A percentile compares a stretch with the other conserved stretches of the same genome.
phyloP scores from a whole-genome alignment of 768 basidiomycete genomes.

The Tylopilus sp. region DNA sequence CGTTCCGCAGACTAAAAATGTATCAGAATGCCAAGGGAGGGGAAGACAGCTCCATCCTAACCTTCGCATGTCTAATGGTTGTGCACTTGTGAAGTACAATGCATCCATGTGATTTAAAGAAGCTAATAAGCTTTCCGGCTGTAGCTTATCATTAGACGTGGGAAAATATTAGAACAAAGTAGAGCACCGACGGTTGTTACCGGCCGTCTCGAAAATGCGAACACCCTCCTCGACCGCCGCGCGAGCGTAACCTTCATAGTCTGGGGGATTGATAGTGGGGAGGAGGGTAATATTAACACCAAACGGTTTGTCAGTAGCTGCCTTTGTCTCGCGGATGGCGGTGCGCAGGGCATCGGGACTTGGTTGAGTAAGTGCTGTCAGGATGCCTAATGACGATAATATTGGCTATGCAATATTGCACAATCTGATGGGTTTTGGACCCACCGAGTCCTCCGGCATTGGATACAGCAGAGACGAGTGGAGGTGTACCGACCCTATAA shows the following conservation, averaged over 20 bases:
- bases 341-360: constrained; percentile 73
- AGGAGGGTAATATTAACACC: constrained; percentile 87
- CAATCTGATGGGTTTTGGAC: constrained; percentile 4
- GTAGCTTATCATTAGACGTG: neutral
- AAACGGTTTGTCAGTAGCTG: constrained; percentile 69
- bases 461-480: constrained; percentile 72
- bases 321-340: constrained; percentile 76
- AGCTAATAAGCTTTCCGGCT: constrained; percentile 78
- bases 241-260: constrained; percentile 80
- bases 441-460: constrained; percentile 79
- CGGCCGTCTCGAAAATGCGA: constrained; percentile 90
- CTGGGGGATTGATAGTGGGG: constrained; percentile 86
- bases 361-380: constrained; percentile 89
- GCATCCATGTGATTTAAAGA: constrained; percentile 74
- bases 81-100: constrained; percentile 92
- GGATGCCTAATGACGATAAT: constrained; percentile 46
- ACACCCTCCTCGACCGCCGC: constrained; percentile 86
- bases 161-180: no score
- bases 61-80: constrained; percentile 81
- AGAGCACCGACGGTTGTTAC: constrained; percentile 69
- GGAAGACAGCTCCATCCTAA: constrained; percentile 30
- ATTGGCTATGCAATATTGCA: no score
- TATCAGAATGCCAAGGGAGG: constrained; percentile 14
- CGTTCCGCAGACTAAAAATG: constrained; percentile 54
- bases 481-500: constrained; percentile 73